Conservation (phyloP, 2,329 filamentous ascomycete species). For the Hymenotorrendiella dingleyae region DNA sequence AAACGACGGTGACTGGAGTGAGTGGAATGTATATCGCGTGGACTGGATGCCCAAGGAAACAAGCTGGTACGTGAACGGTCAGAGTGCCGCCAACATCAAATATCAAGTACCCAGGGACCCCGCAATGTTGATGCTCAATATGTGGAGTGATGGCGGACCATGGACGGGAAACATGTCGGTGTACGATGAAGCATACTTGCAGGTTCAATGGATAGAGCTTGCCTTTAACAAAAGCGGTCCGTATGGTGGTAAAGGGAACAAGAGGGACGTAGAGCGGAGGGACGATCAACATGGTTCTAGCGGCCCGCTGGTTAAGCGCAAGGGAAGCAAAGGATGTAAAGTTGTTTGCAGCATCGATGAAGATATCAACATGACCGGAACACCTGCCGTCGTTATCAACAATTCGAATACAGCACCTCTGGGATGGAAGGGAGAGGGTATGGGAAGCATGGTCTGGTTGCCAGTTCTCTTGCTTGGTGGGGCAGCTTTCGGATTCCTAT, state of each 20-base stretch:
- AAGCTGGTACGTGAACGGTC: constrained; percentile 29
- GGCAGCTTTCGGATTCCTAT: constrained; percentile 11
- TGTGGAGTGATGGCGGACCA: constrained; percentile 29
- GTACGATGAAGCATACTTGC: constrained; percentile 24
- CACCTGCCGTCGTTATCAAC: constrained; percentile 22
- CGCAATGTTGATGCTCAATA: constrained; percentile 25
- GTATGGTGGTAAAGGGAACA: constrained; percentile 10
- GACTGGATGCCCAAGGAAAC: constrained; percentile 28
- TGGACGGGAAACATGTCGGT: constrained; percentile 29
- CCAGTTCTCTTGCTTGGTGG: constrained; percentile 12
- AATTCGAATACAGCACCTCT: constrained; percentile 12
- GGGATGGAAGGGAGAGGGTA: constrained; percentile 12
- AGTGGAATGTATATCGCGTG: constrained; percentile 27
- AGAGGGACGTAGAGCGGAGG: constrained; percentile 11
- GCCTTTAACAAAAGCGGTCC: constrained; percentile 26
- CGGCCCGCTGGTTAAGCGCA: constrained; percentile 19
- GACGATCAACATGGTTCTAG: constrained; percentile 8
- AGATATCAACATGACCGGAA: constrained; percentile 21
- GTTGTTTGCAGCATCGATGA: constrained; percentile 27
- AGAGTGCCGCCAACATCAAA: constrained; percentile 22
- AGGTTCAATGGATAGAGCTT: constrained; percentile 30
- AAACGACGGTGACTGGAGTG: constrained; percentile 19
- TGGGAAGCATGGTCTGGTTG: constrained; percentile 13
- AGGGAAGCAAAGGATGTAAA: constrained; percentile 19
- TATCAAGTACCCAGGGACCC: constrained; percentile 25